phyloP scores from a whole-genome alignment of 176 grass and related monocot species.

The Carex cristatella region DNA sequence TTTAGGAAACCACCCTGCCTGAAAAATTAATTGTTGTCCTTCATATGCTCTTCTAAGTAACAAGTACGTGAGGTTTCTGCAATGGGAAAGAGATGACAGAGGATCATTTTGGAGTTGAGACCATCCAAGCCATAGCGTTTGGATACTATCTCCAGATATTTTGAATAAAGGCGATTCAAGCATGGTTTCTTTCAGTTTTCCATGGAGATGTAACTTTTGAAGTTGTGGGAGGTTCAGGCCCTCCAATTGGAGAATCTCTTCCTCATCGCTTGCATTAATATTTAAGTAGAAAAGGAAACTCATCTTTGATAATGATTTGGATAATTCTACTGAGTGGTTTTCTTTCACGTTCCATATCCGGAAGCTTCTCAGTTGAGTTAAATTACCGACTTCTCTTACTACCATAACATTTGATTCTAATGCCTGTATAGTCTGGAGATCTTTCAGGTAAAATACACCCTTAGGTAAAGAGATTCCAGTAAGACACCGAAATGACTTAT shows the following conservation, averaged over 20 bases:
- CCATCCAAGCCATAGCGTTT: background rate
- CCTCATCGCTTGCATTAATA: background rate
- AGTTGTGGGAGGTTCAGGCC: conserved; percentile 4
- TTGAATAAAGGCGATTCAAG: background rate
- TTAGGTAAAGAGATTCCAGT: background rate
- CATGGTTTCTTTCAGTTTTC: conserved; percentile 21
- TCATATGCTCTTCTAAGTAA: background rate
- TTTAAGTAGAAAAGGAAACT: background rate
- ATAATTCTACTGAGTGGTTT: background rate
- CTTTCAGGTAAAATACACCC: conserved; percentile 16
- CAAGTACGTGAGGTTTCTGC: background rate
- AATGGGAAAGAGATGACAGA: background rate
- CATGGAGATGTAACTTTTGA: background rate
- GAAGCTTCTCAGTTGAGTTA: conserved; percentile 26
- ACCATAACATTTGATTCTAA: background rate
- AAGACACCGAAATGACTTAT: background rate
- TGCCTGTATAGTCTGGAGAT: conserved; percentile 3
- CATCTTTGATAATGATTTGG: conserved; percentile 4
- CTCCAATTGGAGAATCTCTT: conserved; percentile 15
- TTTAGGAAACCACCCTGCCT: conserved; percentile 18
- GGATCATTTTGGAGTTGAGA: background rate
- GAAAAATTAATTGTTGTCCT: conserved; percentile 16
- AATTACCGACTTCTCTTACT: background rate
- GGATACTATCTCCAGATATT: background rate
- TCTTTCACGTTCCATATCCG: background rate